Base-by-base conservation (phyloP, 75 land plant species). In the Picea sitchensis region DNA sequence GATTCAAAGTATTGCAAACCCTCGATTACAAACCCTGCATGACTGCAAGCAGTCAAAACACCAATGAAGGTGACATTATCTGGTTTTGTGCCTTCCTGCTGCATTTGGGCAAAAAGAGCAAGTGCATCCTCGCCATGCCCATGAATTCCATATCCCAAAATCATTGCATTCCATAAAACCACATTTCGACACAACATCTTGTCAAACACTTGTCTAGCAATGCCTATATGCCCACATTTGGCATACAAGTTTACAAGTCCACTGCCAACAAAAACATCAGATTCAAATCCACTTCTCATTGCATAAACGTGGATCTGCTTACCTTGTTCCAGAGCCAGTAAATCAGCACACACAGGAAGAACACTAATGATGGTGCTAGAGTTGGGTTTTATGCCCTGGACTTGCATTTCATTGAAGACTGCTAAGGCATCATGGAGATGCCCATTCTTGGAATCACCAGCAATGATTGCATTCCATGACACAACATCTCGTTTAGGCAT, bases 391-490 rank as follows among this genome's bases (percentile, higher is more conserved):
- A 93, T 17, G 15, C 91, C 90, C 65, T 74, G 81, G 51, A 82
- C 59, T 69, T 86, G 86, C 95, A 93, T 93, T 77, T 80, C 82
- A 13, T 41, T 76, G 62, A 86, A 87, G 5, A 87, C 44, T 20
- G 81, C 17, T 26, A 85, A 83, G 30, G 89, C 87, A 44, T 90
- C 80, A 44, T 51, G 77, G 0, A 86, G 81, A 67, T 93, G 21
- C 34, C 86, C 91, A 11, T 81, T 77, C 81, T 89, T 88, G 38
- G 89, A 87, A 80, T 87, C 90, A 41, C 93, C 89, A 9, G 81
- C 81, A 58, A 93, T 86, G 93, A 93, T 93, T 36, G 86, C 88
- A 80, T 90, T 93, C 95, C 95, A 93, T 7, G 92, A 61, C 5
- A 90, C 91, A 20, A 93, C 83, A 86, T 90, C 87, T 51, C 82